Evolutionary conservation across 768 basidiomycete genomes (phyloP).

Genomic region (Podaxis carcinomalis): DNA sequence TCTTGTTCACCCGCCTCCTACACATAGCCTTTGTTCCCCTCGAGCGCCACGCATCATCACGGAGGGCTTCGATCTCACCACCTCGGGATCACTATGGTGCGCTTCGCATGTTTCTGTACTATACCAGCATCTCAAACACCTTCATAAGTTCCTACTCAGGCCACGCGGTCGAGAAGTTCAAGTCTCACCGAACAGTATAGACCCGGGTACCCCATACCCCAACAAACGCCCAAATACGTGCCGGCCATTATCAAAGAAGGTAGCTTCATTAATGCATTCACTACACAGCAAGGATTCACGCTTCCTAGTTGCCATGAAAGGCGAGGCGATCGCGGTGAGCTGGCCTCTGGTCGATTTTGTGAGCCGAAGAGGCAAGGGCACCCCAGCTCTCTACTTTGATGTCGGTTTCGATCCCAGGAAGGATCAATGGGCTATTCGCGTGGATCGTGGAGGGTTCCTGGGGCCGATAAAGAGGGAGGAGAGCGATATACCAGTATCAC

Average conservation of each 20-base stretch:
- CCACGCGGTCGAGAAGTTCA: conserved; percentile 3
- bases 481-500: conserved; percentile 37
- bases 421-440: conserved; percentile 18
- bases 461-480: conserved; percentile 32
- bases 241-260: conserved; percentile 25
- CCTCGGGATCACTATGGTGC: conserved; percentile 7
- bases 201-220: background rate
- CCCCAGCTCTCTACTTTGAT: conserved; percentile 45
- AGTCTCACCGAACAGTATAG: conserved; percentile 11
- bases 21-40: background rate
- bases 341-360: conserved; percentile 47
- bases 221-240: conserved; percentile 22
- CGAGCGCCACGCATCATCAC: conserved; percentile 6
- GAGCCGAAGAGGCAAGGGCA: conserved; percentile 22
- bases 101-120: background rate
- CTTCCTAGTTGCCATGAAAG: conserved; percentile 32
- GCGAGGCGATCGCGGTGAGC: conserved; percentile 35
- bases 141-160: background rate
- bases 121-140: background rate
- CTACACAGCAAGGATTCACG: background rate
- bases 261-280: background rate
- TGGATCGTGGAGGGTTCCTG: conserved; percentile 19
- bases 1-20: background rate
- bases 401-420: conserved; percentile 38
- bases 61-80: conserved; percentile 1